These are phyloP conservation scores for Tolypocladium tropicale DNA, from an alignment of 2,329 filamentous ascomycete genomes.

Conservation along the genomic window DNA sequence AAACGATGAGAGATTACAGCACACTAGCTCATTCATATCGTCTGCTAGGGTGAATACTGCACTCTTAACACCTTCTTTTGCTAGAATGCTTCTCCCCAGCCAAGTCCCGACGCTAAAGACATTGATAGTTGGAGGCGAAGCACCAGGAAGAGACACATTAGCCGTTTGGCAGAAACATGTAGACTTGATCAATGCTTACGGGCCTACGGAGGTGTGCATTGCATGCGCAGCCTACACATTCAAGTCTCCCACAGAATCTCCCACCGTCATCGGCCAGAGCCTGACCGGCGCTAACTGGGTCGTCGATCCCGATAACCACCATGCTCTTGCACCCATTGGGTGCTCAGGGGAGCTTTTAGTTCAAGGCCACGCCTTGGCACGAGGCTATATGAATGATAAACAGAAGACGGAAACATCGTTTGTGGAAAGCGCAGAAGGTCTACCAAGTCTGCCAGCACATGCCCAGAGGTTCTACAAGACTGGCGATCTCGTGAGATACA, in stretches of 20 bases:
- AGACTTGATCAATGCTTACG: conserved; percentile 6
- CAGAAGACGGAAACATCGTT: conserved; percentile 7
- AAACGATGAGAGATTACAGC: conserved; percentile 1
- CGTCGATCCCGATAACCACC: neutral
- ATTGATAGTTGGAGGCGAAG: conserved; percentile 4
- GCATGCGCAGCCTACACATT: neutral
- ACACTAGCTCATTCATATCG: conserved; percentile 1
- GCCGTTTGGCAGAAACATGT: conserved; percentile 2
- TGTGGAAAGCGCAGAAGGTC: conserved; percentile 34
- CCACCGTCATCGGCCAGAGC: neutral
- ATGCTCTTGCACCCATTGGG: conserved; percentile 1
- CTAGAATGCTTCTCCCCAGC: neutral
- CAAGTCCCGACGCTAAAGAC: conserved; percentile 1
- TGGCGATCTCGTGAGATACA: conserved; percentile 8
- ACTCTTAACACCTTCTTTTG: conserved; percentile 4
- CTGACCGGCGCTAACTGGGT: conserved; percentile 1
- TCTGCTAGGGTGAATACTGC: neutral
- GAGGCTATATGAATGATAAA: conserved; percentile 2
- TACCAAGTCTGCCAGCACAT: neutral
- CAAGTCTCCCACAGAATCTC: neutral
- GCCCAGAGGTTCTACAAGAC: conserved; percentile 7
- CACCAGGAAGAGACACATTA: neutral
- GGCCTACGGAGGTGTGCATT: conserved; percentile 4
- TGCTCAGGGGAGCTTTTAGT: conserved; percentile 5
- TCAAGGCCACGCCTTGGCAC: conserved; percentile 2